Conservation (phyloP, 2,329 filamentous ascomycete species). For the Colletotrichum brevisporum region DNA sequence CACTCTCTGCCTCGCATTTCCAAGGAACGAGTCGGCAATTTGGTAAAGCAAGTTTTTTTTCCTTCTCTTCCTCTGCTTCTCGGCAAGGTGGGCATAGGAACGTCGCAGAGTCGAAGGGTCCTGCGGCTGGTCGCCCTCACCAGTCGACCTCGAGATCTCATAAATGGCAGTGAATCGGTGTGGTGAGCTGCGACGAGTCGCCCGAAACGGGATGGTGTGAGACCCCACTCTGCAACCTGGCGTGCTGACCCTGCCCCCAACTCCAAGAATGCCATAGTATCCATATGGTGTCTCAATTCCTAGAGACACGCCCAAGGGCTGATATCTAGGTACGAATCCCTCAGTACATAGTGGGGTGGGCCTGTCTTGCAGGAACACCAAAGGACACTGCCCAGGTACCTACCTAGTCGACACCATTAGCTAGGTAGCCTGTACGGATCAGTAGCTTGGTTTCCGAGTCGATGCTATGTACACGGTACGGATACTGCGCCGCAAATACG, state of each 20-base stretch:
- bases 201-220: constrained; percentile 16
- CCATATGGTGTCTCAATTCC: too few relatives aligned
- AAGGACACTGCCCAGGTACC: too few relatives aligned
- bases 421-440: too few relatives aligned
- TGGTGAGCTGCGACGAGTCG: constrained; percentile 2
- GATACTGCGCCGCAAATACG: too few relatives aligned
- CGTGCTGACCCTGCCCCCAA: constrained; percentile 5
- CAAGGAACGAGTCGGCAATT: constrained; percentile 17
- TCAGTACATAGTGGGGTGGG: too few relatives aligned
- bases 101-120: constrained; percentile 33
- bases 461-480: too few relatives aligned
- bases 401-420: too few relatives aligned
- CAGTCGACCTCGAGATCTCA: constrained; percentile 28
- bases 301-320: too few relatives aligned
- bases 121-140: constrained; percentile 22
- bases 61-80: not conserved
- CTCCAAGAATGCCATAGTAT: not conserved
- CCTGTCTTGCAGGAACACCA: too few relatives aligned
- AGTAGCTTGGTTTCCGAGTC: too few relatives aligned
- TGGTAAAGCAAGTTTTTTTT: constrained; percentile 15
- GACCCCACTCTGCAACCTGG: constrained; percentile 2
- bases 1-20: constrained; percentile 13
- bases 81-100: constrained; percentile 16
- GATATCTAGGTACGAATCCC: too few relatives aligned
- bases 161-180: constrained; percentile 36